phyloP scores from a whole-genome alignment of 2,329 filamentous ascomycete genomes.

The Zelopaecilomyces penicillatus region DNA sequence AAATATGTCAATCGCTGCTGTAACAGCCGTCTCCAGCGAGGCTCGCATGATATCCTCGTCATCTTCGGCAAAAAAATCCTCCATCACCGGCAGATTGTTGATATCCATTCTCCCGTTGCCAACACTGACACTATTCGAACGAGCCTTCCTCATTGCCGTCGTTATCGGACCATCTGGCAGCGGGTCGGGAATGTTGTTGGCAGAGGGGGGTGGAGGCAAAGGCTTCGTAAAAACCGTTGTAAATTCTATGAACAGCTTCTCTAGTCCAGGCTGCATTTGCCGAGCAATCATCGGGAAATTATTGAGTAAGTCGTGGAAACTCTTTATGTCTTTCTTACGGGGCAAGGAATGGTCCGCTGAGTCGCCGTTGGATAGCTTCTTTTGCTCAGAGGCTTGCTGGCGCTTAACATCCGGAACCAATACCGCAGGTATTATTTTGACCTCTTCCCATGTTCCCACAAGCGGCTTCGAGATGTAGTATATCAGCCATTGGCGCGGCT shows the following conservation, averaged over 20 bases:
- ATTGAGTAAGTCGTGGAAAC: conserved; percentile 80
- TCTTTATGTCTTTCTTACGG: conserved; percentile 82
- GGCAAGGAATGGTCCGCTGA: conserved; percentile 34
- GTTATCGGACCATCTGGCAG: conserved; percentile 47
- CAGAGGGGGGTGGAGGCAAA: conserved; percentile 64
- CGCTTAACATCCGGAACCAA: conserved; percentile 39
- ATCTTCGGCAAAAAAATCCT: conserved; percentile 70
- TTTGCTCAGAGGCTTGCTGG: conserved; percentile 28
- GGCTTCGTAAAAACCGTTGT: conserved; percentile 77
- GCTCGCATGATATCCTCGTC: conserved; percentile 87
- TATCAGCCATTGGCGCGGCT: conserved; percentile 88
- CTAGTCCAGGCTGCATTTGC: conserved; percentile 89
- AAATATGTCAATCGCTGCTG: conserved; percentile 88
- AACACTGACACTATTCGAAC: conserved; percentile 40
- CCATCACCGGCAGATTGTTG: conserved; percentile 40
- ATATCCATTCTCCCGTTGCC: conserved; percentile 23
- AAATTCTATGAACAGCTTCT: conserved; percentile 86
- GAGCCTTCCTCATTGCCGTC: conserved; percentile 45
- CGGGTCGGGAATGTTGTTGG: conserved; percentile 50
- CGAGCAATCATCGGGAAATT: conserved; percentile 92
- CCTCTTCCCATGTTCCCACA: conserved; percentile 72
- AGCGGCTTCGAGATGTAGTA: conserved; percentile 92
- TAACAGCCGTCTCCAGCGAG: conserved; percentile 85
- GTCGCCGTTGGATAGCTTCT: conserved; percentile 27
- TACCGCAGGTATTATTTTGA: conserved; percentile 60